phyloP scores from a whole-genome alignment of 495 filamentous ascomycete species.

The Penicillium maclennaniae region DNA sequence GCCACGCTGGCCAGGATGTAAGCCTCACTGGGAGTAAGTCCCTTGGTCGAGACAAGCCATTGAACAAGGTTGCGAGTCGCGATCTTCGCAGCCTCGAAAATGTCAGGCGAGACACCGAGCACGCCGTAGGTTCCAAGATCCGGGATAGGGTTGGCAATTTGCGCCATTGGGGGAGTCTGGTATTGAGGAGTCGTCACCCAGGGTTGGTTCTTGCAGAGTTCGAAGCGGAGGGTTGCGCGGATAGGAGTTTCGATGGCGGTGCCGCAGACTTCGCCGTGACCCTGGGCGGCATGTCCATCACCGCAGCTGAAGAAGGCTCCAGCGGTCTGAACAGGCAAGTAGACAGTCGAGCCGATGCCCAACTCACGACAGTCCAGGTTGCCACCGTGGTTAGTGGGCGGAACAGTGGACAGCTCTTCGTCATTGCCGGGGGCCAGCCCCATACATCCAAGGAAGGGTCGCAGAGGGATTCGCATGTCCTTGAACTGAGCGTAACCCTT shows the following conservation, averaged over 20 bases:
- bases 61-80: slow-evolving; percentile 41
- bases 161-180: slow-evolving; percentile 29
- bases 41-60: slow-evolving; percentile 44
- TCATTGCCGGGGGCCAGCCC: slow-evolving; percentile 43
- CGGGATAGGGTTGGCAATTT: slow-evolving; percentile 22
- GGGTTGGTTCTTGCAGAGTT: slow-evolving; percentile 40
- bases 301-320: slow-evolving; percentile 53
- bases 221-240: slow-evolving; percentile 42
- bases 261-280: slow-evolving; percentile 52
- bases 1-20: slow-evolving; percentile 51
- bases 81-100: slow-evolving; percentile 42
- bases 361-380: slow-evolving; percentile 51
- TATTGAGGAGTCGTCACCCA: slow-evolving; percentile 46
- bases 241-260: slow-evolving; percentile 53
- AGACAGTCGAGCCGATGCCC: slow-evolving; percentile 40
- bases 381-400: slow-evolving; percentile 47
- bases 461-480: slow-evolving; percentile 41
- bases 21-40: slow-evolving; percentile 40
- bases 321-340: slow-evolving; percentile 44
- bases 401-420: slow-evolving; percentile 46
- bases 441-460: slow-evolving; percentile 50
- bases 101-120: slow-evolving; percentile 41
- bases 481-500: slow-evolving; percentile 41
- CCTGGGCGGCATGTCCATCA: slow-evolving; percentile 53
- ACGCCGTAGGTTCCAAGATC: slow-evolving; percentile 44